Conservation (phyloP, 768 basidiomycete genomes). For the Pholiota molesta region DNA sequence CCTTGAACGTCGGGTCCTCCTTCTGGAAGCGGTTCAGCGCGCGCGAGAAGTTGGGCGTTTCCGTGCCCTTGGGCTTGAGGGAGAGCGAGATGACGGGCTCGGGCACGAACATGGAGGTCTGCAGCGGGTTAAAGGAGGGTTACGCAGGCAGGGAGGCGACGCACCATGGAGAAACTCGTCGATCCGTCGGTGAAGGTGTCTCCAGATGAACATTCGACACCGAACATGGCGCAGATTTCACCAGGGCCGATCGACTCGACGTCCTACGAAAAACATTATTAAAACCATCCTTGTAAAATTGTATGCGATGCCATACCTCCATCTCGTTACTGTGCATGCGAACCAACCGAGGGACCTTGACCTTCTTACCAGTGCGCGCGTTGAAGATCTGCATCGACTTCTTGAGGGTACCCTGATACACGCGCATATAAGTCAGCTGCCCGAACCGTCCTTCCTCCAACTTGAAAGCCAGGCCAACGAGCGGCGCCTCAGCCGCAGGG, state of each 20-base stretch:
- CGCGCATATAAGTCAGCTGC: constrained; percentile 96
- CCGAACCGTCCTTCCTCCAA: constrained; percentile 97
- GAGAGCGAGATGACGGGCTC: constrained; percentile 97
- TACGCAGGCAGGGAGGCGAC: constrained; percentile 22
- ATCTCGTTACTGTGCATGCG: constrained; percentile 99
- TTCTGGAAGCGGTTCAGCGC: constrained; percentile 98
- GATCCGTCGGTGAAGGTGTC: constrained; percentile 97
- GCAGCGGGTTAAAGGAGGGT: constrained; percentile 9
- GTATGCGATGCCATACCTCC: constrained; percentile 80
- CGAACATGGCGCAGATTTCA: constrained; percentile 99
- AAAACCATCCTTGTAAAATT: background rate
- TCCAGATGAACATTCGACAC: constrained; percentile 96
- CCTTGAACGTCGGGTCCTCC: constrained; percentile 98
- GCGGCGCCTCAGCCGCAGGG: constrained; percentile 83
- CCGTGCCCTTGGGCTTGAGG: constrained; percentile 88
- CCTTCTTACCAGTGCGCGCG: constrained; percentile 92
- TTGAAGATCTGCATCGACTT: constrained; percentile 87
- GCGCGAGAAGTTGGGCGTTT: constrained; percentile 95
- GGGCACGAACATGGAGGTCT: constrained; percentile 99
- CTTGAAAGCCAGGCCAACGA: constrained; percentile 97
- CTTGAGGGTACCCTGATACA: constrained; percentile 94
- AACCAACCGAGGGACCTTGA: constrained; percentile 95
- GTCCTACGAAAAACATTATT: constrained; percentile 56
- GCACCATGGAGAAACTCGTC: constrained; percentile 90
- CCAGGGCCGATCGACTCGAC: constrained; percentile 93